These are phyloP conservation scores for Saccharomyces eubayanus DNA, from an alignment of 805 yeast genomes.

Conservation along the genomic window DNA sequence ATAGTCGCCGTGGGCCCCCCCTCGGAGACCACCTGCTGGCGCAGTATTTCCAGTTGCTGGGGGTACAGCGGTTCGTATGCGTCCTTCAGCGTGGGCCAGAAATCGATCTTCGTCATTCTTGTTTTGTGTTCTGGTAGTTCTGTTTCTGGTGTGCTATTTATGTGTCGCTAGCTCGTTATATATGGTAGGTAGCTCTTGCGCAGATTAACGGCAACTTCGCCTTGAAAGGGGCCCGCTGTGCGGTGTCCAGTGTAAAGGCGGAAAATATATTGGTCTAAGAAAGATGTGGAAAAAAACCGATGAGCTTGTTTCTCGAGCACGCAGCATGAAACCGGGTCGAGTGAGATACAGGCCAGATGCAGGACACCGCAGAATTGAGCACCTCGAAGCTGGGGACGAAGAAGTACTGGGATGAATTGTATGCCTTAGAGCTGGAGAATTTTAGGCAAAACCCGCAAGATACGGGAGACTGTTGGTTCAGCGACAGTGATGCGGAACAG, in stretches of 20 bases:
- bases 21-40: slow-evolving; percentile 70
- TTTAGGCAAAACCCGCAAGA: slow-evolving; percentile 69
- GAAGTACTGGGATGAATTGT: slow-evolving; percentile 87
- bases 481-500: slow-evolving; percentile 86
- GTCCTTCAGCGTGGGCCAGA: slow-evolving; percentile 27
- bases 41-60: slow-evolving; percentile 68
- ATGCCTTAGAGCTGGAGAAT: slow-evolving; percentile 61
- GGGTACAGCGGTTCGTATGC: slow-evolving; percentile 45
- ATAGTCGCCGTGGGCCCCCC: slow-evolving; percentile 64
- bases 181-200: background rate
- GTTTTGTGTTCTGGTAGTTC: background rate
- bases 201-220: slow-evolving; percentile 1
- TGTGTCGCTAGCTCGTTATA: background rate
- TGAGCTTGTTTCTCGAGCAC: background rate
- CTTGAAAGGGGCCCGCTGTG: background rate
- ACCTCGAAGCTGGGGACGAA: slow-evolving; percentile 81
- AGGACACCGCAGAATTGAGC: slow-evolving; percentile 45
- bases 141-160: background rate
- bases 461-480: slow-evolving; percentile 95
- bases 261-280: background rate
- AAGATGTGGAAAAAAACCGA: background rate
- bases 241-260: background rate
- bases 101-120: slow-evolving; percentile 22
- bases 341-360: slow-evolving; percentile 18
- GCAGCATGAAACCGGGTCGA: background rate